Base-by-base conservation (phyloP, 768 basidiomycete species). In the Boletus sp. region DNA sequence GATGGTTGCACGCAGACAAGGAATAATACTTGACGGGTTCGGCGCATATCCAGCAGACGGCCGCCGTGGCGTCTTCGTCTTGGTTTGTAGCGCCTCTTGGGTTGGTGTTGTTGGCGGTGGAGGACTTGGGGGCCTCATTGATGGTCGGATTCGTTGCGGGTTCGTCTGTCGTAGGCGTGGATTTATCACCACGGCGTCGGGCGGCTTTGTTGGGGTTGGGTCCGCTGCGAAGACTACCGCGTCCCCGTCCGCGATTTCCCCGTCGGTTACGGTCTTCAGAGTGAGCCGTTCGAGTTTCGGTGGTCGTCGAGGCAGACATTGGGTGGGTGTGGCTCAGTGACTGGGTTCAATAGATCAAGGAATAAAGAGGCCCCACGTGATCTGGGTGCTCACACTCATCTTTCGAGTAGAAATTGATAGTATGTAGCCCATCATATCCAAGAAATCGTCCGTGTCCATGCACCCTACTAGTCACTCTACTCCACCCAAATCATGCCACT, bases 1-100 rank as follows among this genome's bases (percentile, higher is more conserved):
- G 78, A 67, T 99, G 96, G 68, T 93, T 92, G 73, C 96, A 99
- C 51, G 87, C 82, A 17, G 94, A 87, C 30, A 97, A 73, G 7
- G 91, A 83, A 70, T 87, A 93, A 67, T 92, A 96, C 66, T 89
- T 93, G 71, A 96, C 85, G 5, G 88, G 87, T 64, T 98, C 93
- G 1, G 94, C 94, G 65, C 96, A 97, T 71, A 98, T 98, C 82
- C 85, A 96, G 73, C 96, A 98, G 11, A 86, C 69, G 38, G 40
- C 33, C 14, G 43, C 27, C 1, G 55, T 39, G 47, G 69, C 71
- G 29, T 60, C 64, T 17, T 83, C 80, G 13, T 74, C 70, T 7
- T 60, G 58, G 21, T 69, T 68, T 7, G 68, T 25, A 4, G n/a
- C 6, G 6, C 38, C 39, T 13, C 53, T 59, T 5, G 49, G 37